phyloP scores from a whole-genome alignment of 768 basidiomycete genomes.

The Clavaria fumosa region DNA sequence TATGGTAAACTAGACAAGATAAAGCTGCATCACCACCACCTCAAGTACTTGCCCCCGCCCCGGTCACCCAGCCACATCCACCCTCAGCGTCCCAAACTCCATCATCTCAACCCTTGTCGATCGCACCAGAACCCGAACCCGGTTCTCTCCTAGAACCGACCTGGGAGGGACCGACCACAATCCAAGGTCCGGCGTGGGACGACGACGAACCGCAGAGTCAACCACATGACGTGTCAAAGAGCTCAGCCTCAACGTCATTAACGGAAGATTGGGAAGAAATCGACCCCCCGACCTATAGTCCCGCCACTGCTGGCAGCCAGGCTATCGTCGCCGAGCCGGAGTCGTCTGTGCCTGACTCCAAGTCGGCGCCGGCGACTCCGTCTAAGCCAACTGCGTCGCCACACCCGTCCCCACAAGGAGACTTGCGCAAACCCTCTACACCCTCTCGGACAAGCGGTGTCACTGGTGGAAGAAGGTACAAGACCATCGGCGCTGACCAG shows the following conservation, averaged over 20 bases:
- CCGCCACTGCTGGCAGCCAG: conserved; percentile 19
- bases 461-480: too few species aligned
- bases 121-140: conserved; percentile 22
- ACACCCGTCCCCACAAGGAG: conserved; percentile 32
- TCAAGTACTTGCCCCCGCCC: conserved; percentile 21
- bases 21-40: conserved; percentile 44
- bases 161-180: conserved; percentile 66
- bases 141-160: conserved; percentile 25
- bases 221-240: too few species aligned
- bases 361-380: conserved; percentile 17
- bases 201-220: conserved; percentile 42
- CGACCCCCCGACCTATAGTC: too few species aligned
- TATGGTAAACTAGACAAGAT: conserved; percentile 46
- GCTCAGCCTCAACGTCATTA: too few species aligned
- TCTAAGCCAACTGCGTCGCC: conserved; percentile 19
- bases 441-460: too few species aligned
- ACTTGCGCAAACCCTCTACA: too few species aligned
- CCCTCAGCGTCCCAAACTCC: conserved; percentile 21
- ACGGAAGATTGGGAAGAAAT: too few species aligned
- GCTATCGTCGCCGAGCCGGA: conserved; percentile 14
- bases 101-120: conserved; percentile 17
- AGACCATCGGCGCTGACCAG: conserved; percentile 58
- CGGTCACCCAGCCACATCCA: conserved; percentile 14
- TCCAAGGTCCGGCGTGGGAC: conserved; percentile 53
- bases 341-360: conserved; percentile 20